Evolutionary conservation across 345 rosid genomes (phyloP).

Genomic region (Cardamine chenopodiifolia): DNA sequence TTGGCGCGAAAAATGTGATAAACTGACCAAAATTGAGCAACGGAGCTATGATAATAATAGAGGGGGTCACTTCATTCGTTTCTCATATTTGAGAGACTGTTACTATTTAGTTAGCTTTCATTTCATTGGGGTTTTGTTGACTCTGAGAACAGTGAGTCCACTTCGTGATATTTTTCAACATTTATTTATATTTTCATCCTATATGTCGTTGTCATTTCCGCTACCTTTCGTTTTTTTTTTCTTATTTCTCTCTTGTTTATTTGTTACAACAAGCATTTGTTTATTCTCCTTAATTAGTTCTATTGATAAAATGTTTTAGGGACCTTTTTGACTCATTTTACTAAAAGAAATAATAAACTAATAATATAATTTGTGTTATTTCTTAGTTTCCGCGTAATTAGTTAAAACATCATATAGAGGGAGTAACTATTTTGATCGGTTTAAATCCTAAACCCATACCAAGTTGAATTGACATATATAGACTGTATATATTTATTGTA

Average conservation of each 20-base stretch:
- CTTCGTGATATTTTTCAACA: neutral
- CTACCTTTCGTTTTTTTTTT: neutral
- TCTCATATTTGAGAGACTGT: neutral
- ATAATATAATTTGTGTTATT: too few species aligned
- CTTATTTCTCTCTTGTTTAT: neutral
- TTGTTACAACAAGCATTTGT: neutral
- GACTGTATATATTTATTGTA: neutral
- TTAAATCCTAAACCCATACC: neutral
- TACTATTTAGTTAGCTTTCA: slow-evolving; percentile 16
- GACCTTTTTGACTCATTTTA: neutral
- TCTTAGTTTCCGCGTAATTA: too few species aligned
- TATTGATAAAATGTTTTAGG: neutral
- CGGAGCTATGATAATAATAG: slow-evolving; percentile 6
- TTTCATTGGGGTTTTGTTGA: slow-evolving; percentile 24
- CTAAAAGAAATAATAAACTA: too few species aligned
- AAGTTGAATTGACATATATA: neutral
- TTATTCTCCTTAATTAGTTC: too few species aligned
- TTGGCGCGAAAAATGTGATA: neutral
- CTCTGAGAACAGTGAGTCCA: slow-evolving; percentile 25
- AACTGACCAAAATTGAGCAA: neutral
- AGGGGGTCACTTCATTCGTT: neutral
- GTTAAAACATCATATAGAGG: too few species aligned
- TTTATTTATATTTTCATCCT: neutral
- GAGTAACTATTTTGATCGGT: neutral
- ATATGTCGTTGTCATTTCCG: slow-evolving; percentile 10